These are phyloP conservation scores for Hygrophorus pudorinus DNA, from an alignment of 768 basidiomycete species.

Conservation along the genomic window DNA sequence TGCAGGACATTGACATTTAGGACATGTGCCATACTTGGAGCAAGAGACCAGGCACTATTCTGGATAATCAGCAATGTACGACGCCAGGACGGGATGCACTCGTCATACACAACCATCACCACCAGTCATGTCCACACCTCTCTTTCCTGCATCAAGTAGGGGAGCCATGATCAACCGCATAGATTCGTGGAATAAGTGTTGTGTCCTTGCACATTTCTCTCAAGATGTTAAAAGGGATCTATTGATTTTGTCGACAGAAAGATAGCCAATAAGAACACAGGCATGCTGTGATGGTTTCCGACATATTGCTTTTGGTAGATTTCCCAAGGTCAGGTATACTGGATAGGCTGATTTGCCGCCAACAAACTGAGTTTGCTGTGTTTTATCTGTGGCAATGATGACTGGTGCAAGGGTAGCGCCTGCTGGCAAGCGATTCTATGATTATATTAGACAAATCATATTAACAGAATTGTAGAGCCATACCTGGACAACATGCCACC, in stretches of 20 bases:
- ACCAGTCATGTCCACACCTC: conserved; percentile 22
- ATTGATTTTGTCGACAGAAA: conserved; percentile 21
- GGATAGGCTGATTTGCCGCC: conserved; percentile 32
- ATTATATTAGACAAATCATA: conserved; percentile 10
- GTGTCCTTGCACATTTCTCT: conserved; percentile 23
- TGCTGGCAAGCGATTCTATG: conserved; percentile 9
- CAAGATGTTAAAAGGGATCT: conserved; percentile 30
- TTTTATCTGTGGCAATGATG: conserved; percentile 34
- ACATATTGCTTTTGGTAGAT: conserved; percentile 22
- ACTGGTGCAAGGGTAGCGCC: conserved; percentile 25
- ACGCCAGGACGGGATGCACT: conserved; percentile 26
- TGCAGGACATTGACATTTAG: conserved; percentile 15
- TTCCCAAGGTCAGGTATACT: conserved; percentile 33
- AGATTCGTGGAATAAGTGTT: conserved; percentile 27
- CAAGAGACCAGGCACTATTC: conserved; percentile 26
- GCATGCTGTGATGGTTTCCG: too few relatives aligned
- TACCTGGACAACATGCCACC: conserved; percentile 46
- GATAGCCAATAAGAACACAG: too few relatives aligned
- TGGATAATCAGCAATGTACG: conserved; percentile 28
- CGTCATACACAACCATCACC: conserved; percentile 22
- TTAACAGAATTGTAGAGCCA: conserved; percentile 17
- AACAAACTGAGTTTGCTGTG: conserved; percentile 24
- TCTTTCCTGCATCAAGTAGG: conserved; percentile 16
- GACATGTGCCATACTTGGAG: conserved; percentile 18
- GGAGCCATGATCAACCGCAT: conserved; percentile 20